These are phyloP conservation scores for Hirsutella rhossiliensis DNA, from an alignment of 2,329 filamentous ascomycete genomes.

Conservation along the genomic window DNA sequence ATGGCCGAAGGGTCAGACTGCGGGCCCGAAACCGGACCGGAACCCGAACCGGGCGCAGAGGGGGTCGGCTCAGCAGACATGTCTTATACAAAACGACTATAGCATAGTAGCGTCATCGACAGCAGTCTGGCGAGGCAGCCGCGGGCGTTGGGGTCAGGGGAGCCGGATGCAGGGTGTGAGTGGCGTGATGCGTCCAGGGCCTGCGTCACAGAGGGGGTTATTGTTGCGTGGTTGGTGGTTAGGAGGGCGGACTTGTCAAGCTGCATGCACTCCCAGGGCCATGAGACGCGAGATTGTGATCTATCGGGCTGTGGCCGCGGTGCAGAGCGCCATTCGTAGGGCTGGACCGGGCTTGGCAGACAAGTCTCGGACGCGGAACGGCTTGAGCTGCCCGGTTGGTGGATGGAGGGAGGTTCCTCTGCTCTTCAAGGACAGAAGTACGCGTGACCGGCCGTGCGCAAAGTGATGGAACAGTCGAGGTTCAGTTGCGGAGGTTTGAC, in stretches of 20 bases:
- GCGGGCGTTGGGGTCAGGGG: background rate
- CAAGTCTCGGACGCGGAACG: background rate
- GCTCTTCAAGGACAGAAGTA: too few species aligned
- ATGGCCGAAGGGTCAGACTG: conserved; percentile 29
- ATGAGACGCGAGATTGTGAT: too few species aligned
- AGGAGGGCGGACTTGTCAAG: too few species aligned
- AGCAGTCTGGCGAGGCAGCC: background rate
- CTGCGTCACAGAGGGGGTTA: too few species aligned
- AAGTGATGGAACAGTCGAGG: too few species aligned
- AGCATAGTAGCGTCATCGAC: background rate
- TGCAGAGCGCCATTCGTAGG: background rate
- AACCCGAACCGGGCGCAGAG: conserved; percentile 1
- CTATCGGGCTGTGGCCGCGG: too few species aligned
- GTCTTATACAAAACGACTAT: background rate
- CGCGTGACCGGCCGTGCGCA: too few species aligned
- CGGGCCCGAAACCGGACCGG: conserved; percentile 3
- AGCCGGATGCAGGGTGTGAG: too few species aligned
- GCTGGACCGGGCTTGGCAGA: background rate
- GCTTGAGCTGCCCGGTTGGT: background rate
- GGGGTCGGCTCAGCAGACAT: conserved; percentile 3
- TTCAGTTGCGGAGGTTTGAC: too few species aligned
- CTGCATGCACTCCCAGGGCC: too few species aligned
- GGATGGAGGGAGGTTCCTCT: background rate
- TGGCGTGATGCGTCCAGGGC: too few species aligned
- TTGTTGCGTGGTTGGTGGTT: too few species aligned